Base-by-base conservation (phyloP, 2,329 filamentous ascomycete genomes). In the Diplocarpon rosae region DNA sequence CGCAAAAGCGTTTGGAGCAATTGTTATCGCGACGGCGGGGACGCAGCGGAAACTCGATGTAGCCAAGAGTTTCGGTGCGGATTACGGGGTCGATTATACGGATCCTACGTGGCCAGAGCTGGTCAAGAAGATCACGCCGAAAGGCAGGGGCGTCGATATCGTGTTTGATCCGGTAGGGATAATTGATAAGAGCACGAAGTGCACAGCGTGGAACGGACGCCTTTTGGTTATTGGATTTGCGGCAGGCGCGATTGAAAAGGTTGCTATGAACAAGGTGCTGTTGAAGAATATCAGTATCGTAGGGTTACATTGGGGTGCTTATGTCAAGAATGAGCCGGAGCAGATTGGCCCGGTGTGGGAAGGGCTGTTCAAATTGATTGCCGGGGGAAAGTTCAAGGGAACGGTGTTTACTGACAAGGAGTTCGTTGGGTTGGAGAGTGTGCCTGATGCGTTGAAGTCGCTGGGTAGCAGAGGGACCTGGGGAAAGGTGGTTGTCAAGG, bases 101-200 rank as follows among this genome's bases (percentile, higher is more conserved):
- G 71, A 83, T 50, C 61, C 70, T 2, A 67, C 71, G 43, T 81
- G 82, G 72, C 73, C 76, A n/a, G 69, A 71, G 2, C 64, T 78
- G 49, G 87, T 95, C 38, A 85, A 85, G 68, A 78, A 76, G 54
- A 65, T 96, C 47, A 90, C 83, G 4, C 85, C 85, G 0, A 76
- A 78, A 50, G 75, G 75, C 1, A 64, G 69, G 36, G 78, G 63
- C 7, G 89, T 95, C 14, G 89, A 96, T 64, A 86, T 96, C 41
- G 89, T 96, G 16, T 96, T 87, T 67, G 90, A 96, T 63, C 88
- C 90, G 11, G 90, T 96, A 1, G 90, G 90, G 1, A 68, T 95
- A 61, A 85, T 95, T 39, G 87, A 93, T 53, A 75, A 79, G 60
- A 87, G 81, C 55, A 85, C 89, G 55, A 95, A 94, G 66, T 95